phyloP scores from a whole-genome alignment of 371 early-diverging fungal genomes.

The Encephalitozoon romaleae region DNA sequence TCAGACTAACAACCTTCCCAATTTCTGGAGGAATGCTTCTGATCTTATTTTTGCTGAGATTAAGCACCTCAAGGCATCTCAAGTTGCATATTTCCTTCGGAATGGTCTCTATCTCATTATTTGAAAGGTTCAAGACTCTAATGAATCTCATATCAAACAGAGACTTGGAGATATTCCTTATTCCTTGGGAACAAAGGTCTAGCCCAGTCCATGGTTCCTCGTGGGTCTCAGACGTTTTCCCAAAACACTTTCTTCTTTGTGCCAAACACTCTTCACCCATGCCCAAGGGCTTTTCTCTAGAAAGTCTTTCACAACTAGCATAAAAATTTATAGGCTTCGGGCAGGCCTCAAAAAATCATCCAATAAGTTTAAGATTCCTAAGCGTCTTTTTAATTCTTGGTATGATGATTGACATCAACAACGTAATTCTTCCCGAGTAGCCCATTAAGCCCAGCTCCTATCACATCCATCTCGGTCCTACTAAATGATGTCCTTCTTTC shows the following conservation, averaged over 20 bases:
- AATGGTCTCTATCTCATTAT: conserved; percentile 54
- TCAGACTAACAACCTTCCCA: conserved; percentile 71
- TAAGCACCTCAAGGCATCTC: conserved; percentile 49
- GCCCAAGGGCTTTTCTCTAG: background rate
- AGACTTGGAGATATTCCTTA: conserved; percentile 49
- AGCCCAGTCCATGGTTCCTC: conserved; percentile 44
- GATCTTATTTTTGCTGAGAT: conserved; percentile 71
- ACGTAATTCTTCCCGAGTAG: conserved; percentile 43
- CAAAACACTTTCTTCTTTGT: conserved; percentile 15
- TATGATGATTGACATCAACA: conserved; percentile 50
- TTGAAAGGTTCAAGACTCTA: conserved; percentile 45
- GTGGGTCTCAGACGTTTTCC: background rate
- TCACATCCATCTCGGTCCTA: conserved; percentile 39
- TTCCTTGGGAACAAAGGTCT: conserved; percentile 56
- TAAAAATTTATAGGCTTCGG: background rate
- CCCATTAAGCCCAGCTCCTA: conserved; percentile 33
- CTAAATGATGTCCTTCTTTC: conserved; percentile 34
- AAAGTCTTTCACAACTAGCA: background rate
- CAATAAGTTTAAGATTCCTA: conserved; percentile 16
- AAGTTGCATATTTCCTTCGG: conserved; percentile 55
- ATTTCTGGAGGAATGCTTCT: conserved; percentile 75
- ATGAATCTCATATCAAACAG: conserved; percentile 45
- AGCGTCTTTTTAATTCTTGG: conserved; percentile 27
- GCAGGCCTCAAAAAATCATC: background rate
- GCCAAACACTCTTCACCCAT: background rate